A percentile compares a stretch with the other conserved stretches of the same genome.
Conservation (phyloP, 164 flowering plant species). For the Santalum album region DNA sequence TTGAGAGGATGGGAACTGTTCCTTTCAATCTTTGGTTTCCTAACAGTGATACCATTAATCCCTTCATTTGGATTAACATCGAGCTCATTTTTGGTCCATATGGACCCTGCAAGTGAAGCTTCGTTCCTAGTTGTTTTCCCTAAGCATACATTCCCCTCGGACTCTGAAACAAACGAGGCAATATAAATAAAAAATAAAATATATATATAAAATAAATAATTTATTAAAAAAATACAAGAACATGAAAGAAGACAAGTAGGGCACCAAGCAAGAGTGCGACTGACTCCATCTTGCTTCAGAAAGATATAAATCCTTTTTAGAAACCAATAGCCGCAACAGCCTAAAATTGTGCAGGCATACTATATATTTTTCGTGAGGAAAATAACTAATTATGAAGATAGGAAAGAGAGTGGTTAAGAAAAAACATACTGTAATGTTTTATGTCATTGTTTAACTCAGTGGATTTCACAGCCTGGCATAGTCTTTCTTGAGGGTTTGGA, state of each 20-base stretch:
- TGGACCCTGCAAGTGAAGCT: constrained; percentile 16
- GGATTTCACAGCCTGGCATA: constrained; percentile 41
- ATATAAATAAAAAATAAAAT: not conserved
- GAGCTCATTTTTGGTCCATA: constrained; percentile 12
- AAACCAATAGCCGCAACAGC: not conserved
- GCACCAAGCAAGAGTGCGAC: not conserved
- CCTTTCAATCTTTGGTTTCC: constrained; percentile 19
- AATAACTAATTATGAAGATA: no score
- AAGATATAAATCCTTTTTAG: no score
- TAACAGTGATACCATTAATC: constrained; percentile 5
- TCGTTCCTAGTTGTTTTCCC: constrained; percentile 15
- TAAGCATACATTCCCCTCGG: constrained; percentile 22
- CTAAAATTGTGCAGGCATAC: not conserved
- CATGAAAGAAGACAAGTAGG: no score
- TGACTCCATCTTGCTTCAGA: not conserved
- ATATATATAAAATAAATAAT: not conserved
- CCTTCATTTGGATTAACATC: constrained; percentile 6
- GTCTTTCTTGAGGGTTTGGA: constrained; percentile 64
- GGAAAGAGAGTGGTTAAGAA: no score
- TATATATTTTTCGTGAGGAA: no score
- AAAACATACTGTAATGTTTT: constrained; percentile 37
- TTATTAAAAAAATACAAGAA: not conserved
- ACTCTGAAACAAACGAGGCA: constrained; percentile 18
- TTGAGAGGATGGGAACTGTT: constrained; percentile 17
- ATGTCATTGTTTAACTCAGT: constrained; percentile 18